A percentile compares a stretch with the other conserved stretches of the same genome.
Conservation (phyloP, 352 stramenopile species). For the Globisporangium orthogonon region DNA sequence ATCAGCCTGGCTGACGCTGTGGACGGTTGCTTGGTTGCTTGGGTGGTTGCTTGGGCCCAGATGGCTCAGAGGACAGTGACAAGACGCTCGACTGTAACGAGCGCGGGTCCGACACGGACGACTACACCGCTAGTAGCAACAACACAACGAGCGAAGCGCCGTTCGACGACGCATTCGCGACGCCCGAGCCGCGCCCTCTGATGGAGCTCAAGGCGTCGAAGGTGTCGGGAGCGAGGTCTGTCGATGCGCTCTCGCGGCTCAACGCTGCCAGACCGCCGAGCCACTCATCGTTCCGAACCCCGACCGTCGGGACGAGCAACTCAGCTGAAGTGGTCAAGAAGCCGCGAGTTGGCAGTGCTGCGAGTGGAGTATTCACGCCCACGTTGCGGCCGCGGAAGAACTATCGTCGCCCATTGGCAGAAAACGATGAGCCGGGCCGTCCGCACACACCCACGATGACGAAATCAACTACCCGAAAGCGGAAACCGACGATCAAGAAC, state of each 20-base stretch:
- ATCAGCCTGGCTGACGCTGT: too few relatives aligned
- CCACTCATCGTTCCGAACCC: slow-evolving; percentile 29
- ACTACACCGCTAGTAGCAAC: slow-evolving; percentile 18
- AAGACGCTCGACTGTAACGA: slow-evolving; percentile 14
- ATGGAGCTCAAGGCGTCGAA: slow-evolving; percentile 20
- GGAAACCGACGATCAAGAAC: background rate
- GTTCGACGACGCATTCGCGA: slow-evolving; percentile 22
- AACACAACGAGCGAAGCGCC: slow-evolving; percentile 17
- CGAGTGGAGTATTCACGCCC: slow-evolving; percentile 18
- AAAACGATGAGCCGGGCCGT: slow-evolving; percentile 48
- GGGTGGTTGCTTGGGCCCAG: background rate
- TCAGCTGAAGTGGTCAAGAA: slow-evolving; percentile 49
- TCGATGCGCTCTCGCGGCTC: background rate
- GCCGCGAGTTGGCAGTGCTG: slow-evolving; percentile 26
- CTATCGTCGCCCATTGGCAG: slow-evolving; percentile 40
- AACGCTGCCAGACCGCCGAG: slow-evolving; percentile 8
- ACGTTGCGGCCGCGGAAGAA: slow-evolving; percentile 34
- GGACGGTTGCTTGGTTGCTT: too few relatives aligned
- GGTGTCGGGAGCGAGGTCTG: background rate
- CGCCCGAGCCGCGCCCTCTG: slow-evolving; percentile 20
- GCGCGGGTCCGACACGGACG: slow-evolving; percentile 8
- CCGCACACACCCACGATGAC: slow-evolving; percentile 12
- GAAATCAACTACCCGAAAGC: background rate
- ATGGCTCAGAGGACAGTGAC: slow-evolving; percentile 10
- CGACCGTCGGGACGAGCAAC: slow-evolving; percentile 15